These are phyloP conservation scores for Eimeria sp. DNA, from an alignment of 169 alveolate genomes.

Conservation along the genomic window DNA sequence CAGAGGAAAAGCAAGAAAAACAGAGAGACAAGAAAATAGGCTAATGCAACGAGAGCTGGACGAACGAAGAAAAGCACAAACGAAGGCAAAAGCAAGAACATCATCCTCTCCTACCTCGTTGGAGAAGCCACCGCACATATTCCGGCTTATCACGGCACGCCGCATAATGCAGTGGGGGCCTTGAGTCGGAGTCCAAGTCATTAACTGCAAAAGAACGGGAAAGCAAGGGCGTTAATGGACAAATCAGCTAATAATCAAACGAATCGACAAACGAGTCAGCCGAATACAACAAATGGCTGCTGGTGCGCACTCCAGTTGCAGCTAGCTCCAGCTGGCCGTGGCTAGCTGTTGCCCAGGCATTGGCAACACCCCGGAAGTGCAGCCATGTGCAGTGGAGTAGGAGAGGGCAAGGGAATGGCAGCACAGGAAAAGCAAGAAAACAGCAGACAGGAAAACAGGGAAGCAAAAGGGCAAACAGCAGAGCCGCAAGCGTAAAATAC, in stretches of 20 bases:
- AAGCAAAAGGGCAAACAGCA: background rate
- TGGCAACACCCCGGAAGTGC: background rate
- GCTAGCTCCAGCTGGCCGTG: conserved; percentile 10
- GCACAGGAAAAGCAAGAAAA: background rate
- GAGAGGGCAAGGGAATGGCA: background rate
- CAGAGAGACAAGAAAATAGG: background rate
- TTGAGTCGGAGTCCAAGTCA: conserved; percentile 83
- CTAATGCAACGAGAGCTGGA: background rate
- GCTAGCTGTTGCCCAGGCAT: background rate
- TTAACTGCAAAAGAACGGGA: conserved; percentile 75
- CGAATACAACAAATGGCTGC: background rate
- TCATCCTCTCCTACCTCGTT: conserved; percentile 55
- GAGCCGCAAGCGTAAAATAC: background rate
- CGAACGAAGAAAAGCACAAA: background rate
- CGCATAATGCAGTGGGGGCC: conserved; percentile 89
- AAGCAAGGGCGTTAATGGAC: too few relatives aligned
- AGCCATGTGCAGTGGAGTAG: background rate
- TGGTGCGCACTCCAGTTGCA: background rate
- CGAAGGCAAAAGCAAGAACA: background rate
- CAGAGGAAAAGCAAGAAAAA: background rate
- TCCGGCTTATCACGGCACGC: conserved; percentile 84
- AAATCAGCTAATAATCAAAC: background rate
- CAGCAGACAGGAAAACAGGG: background rate
- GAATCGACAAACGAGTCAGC: background rate
- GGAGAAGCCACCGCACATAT: conserved; percentile 85